Evolutionary conservation across 2,329 filamentous ascomycete genomes (phyloP).

Genomic region (Phyllosticta ampelicida): DNA sequence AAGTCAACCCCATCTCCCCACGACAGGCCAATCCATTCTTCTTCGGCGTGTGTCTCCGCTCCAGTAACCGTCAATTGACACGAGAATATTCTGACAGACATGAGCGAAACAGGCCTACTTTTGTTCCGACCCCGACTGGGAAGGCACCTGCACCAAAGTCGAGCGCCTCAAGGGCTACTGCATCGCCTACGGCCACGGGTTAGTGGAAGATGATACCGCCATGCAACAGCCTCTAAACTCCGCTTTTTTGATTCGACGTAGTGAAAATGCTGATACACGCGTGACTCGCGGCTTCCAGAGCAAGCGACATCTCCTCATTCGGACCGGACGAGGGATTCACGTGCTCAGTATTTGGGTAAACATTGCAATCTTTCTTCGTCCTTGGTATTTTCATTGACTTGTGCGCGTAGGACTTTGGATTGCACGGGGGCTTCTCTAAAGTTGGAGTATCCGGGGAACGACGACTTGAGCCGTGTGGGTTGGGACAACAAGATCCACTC

Average conservation of each 20-base stretch:
- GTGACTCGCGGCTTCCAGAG: neutral
- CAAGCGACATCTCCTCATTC: neutral
- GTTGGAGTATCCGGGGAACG: neutral
- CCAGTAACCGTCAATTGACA: neutral
- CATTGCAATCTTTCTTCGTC: too few relatives aligned
- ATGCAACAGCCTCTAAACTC: neutral
- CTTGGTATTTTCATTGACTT: too few relatives aligned
- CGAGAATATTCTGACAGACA: neutral
- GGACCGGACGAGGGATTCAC: neutral
- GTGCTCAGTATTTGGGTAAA: neutral
- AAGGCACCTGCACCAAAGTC: neutral
- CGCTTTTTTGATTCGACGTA: neutral
- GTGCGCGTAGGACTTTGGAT: neutral
- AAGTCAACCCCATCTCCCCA: neutral
- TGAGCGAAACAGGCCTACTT: neutral
- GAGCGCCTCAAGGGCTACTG: slow-evolving; percentile 11
- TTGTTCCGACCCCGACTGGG: neutral
- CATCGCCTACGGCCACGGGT: neutral
- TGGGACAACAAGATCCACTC: neutral
- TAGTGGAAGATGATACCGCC: neutral
- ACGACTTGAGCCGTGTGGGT: neutral
- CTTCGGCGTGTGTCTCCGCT: neutral
- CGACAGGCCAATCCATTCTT: neutral
- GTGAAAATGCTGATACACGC: neutral
- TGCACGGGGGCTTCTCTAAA: neutral